Evolutionary conservation across 257 asterid species (phyloP), one percentile per base, ranked within the genome.

Genomic region (Salvia splendens): DNA sequence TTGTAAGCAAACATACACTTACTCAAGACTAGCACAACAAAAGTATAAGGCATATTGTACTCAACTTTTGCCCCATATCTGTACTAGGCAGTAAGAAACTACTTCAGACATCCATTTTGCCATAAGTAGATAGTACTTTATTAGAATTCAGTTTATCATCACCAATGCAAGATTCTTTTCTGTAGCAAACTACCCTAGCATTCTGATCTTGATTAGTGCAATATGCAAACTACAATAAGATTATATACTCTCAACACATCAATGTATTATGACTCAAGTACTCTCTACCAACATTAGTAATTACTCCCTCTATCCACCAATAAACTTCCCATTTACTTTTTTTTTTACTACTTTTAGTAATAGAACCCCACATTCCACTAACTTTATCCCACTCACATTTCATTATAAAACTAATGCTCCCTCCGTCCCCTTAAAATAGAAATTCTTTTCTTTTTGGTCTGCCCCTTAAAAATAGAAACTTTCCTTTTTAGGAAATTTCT

Each of bases 211-310:
- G 38, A 32, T 16, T 2, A 52, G 45, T 12, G 30, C 17, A 43
- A 32, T 17, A 41, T 16, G 24, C 24, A 32, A 51, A 45, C 32
- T 12, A 16, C n/a, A 33, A 62, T 7, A 5, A 8, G 5, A 33
- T 20, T 64, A n/a, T 14, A 57, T 20, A 59, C 24, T 49, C 61
- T 47, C 38, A 24, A 54, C 62, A 65, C 60, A 38, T 50, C 7
- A 14, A 67, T 40, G 30, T 33, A 48, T 24, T 24, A 24, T 17
- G 3, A 48, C 48, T 33, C 57, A 32, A 32, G 38, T 36, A 35
- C 4, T 0, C 14, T 38, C 14, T 24, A 40, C 8, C 48, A 62
- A 55, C 41, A 66, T 2, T 41, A 62, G 33, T 46, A 59, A 61
- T 16, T 17, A 56, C 9, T 11, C 15, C 8, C 38, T 61, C 28